Percentiles rank a stretch among this genome's conserved stretches.
These are phyloP conservation scores for Salix brachista DNA, from an alignment of 345 rosid genomes.

Conservation along the genomic window DNA sequence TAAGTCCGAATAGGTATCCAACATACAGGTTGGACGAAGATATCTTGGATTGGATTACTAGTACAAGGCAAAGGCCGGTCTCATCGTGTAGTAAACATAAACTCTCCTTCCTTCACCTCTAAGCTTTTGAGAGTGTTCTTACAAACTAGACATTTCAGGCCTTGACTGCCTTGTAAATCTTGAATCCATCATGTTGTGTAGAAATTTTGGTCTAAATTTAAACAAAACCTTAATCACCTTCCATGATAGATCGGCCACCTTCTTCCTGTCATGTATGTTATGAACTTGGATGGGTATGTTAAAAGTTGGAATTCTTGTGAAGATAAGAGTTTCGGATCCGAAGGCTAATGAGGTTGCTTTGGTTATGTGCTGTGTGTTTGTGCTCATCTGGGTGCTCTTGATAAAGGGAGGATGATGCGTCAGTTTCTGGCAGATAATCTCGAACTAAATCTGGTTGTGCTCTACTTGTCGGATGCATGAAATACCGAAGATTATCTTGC, in stretches of 20 bases:
- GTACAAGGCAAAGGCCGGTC: too few species aligned
- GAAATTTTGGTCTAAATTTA: neutral
- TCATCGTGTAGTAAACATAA: neutral
- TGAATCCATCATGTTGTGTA: constrained; percentile 32
- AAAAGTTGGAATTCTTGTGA: constrained; percentile 61
- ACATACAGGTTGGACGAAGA: neutral
- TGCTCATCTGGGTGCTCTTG: constrained; percentile 32
- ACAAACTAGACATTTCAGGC: neutral
- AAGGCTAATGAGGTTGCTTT: constrained; percentile 78
- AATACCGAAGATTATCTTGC: constrained; percentile 59
- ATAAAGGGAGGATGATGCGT: too few species aligned
- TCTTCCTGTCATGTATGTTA: too few species aligned
- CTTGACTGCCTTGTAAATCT: constrained; percentile 28
- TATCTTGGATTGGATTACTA: neutral
- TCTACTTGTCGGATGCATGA: constrained; percentile 65
- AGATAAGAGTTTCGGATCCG: constrained; percentile 44
- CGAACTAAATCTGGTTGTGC: constrained; percentile 27
- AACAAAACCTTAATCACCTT: constrained; percentile 22
- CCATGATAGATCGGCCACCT: constrained; percentile 29
- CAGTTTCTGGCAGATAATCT: too few species aligned
- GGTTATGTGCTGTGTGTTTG: constrained; percentile 79
- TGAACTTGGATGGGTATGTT: constrained; percentile 54
- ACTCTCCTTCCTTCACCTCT: neutral
- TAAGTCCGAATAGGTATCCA: too few species aligned
- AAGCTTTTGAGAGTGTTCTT: neutral